A percentile compares a stretch with the other conserved stretches of the same genome.
Evolutionary conservation across 1,284 basidiomycete genomes (phyloP).

Genomic region (Ganoderma lingzhi): DNA sequence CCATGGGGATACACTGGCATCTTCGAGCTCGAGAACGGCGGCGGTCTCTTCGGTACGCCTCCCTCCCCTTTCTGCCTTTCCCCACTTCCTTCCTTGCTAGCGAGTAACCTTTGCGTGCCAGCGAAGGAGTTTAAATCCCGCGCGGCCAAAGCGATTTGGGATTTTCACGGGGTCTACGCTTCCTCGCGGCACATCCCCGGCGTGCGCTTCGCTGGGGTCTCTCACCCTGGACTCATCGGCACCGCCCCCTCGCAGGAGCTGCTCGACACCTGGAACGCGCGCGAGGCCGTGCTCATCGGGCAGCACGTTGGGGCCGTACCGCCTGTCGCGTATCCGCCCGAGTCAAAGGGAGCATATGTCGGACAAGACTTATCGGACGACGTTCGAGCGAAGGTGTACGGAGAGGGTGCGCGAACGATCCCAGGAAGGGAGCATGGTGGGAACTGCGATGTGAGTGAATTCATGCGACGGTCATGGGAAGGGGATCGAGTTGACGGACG

Average conservation of each 20-base stretch:
- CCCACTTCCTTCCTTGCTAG: neutral
- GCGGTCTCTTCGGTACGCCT: conserved; percentile 72
- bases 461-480: neutral
- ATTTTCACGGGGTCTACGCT: conserved; percentile 77
- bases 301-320: conserved; percentile 62
- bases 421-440: conserved; percentile 86
- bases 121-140: conserved; percentile 74
- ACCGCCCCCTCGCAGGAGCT: conserved; percentile 80
- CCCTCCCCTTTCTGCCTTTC: neutral
- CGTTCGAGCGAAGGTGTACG: conserved; percentile 62
- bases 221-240: conserved; percentile 80
- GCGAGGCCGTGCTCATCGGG: conserved; percentile 74
- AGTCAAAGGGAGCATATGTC: conserved; percentile 69
- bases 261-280: conserved; percentile 76
- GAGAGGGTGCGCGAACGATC: conserved; percentile 78
- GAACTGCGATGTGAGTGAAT: conserved; percentile 72
- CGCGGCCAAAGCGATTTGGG: conserved; percentile 85
- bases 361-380: conserved; percentile 66
- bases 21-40: conserved; percentile 78
- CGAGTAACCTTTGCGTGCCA: conserved; percentile 32
- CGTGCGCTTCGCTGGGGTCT: conserved; percentile 80
- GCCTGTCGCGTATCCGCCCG: conserved; percentile 73
- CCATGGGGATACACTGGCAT: conserved; percentile 87
- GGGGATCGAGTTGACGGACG: neutral
- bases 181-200: conserved; percentile 81